Evolutionary conservation across 495 filamentous ascomycete genomes (phyloP), one percentile per base, ranked within the genome.

Genomic region (Xylaria castorea): DNA sequence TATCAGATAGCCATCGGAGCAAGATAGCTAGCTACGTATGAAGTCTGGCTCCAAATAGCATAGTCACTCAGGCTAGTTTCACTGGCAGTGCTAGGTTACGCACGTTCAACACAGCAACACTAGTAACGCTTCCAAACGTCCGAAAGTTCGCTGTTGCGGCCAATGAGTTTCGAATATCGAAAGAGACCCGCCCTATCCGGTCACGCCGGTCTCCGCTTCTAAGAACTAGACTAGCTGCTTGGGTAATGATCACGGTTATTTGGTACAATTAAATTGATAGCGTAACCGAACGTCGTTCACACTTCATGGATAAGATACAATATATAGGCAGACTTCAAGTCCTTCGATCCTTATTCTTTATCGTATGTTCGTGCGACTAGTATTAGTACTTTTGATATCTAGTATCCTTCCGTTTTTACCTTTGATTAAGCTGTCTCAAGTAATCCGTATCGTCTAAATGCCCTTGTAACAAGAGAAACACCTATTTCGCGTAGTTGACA

Each of bases 181-280:
- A 55, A 36, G 46, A 7, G 64, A 25, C 25, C 64, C 64, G 53
- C 64, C 64, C 46, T 40, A 18, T 60, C 53, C 40, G 50, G 36
- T 40, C 51, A 60, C 36, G 53, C 66, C 66, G 22, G 62, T 40
- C 27, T 58, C 51, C 40, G 34, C 34, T 60, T 44, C 36, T 11
- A 53, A 25, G 6, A 58, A 50, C 51, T 61, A 70, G 53, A 34
- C 36, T 48, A 62, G 53, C 68, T 25, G 55, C 40, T 40, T 25
- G 30, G 53, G 55, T 46, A 51, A 62, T 27, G 55, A 46, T 61
- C 66, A 61, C 32, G 51, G 57, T 40, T 50, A 62, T 27, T 53
- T 20, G 25, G 65, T 51, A 44, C 50, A 32, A 36, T 40, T n/a
- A 14, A 50, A 50, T 44, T 34, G 34, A 66, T 50, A 9, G 53